Evolutionary conservation across 805 yeast genomes (phyloP).

Genomic region (Candida germanica): DNA sequence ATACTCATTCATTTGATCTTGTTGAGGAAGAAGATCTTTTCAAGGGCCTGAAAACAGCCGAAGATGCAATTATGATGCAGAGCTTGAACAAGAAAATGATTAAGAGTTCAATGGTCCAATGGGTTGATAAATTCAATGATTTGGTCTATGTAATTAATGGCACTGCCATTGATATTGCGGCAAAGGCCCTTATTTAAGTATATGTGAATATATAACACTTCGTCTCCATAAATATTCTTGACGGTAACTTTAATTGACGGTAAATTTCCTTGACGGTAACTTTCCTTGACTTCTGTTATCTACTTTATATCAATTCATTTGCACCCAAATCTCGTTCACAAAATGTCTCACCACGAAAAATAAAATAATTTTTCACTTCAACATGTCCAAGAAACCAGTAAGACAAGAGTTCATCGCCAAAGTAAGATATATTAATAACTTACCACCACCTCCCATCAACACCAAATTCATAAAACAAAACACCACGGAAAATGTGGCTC

Average conservation of each 20-base stretch:
- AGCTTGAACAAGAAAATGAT: slow-evolving; percentile 9
- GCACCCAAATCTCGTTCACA: too few species aligned
- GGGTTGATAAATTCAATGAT: slow-evolving; percentile 10
- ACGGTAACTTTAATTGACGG: too few species aligned
- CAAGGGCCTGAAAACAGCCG: slow-evolving; percentile 4
- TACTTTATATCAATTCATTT: too few species aligned
- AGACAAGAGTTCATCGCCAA: slow-evolving; percentile 80
- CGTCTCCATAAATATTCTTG: too few species aligned
- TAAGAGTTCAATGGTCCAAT: slow-evolving; percentile 5
- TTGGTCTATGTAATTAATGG: slow-evolving; percentile 14
- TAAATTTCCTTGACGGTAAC: too few species aligned
- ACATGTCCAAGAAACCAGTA: slow-evolving; percentile 27
- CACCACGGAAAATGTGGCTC: slow-evolving; percentile 33
- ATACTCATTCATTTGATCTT: background rate
- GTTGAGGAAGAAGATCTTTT: slow-evolving; percentile 10
- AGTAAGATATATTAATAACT: slow-evolving; percentile 75
- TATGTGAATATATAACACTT: too few species aligned
- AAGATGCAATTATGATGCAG: slow-evolving; percentile 10
- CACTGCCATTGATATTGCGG: too few species aligned
- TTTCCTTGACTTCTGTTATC: too few species aligned
- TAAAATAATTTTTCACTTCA: slow-evolving; percentile 2
- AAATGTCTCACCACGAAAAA: too few species aligned
- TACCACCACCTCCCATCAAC: slow-evolving; percentile 92
- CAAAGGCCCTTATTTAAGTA: too few species aligned
- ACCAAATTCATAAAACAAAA: slow-evolving; percentile 73